These are phyloP conservation scores for Eucalyptus dawsonii DNA, from an alignment of 345 rosid species.

Conservation along the genomic window DNA sequence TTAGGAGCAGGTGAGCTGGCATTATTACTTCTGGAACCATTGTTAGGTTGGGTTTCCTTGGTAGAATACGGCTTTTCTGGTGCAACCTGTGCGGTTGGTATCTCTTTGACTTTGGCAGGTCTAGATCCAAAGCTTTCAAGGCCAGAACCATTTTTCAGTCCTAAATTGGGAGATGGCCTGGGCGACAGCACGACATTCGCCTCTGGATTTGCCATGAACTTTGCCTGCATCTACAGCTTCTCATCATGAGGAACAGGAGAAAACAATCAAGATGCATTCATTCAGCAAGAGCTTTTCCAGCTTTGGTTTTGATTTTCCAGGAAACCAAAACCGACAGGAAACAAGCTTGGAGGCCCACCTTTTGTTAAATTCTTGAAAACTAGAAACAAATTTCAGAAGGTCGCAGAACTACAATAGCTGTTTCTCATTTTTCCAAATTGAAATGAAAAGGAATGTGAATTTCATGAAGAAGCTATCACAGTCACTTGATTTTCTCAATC, in stretches of 20 bases:
- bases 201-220: conserved; percentile 23
- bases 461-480: not conserved
- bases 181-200: conserved; percentile 24
- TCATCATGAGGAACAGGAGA: not conserved
- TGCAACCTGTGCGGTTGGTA: conserved; percentile 5
- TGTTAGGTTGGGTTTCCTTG: conserved; percentile 4
- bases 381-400: not conserved
- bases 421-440: not conserved
- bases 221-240: conserved; percentile 26
- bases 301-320: not conserved
- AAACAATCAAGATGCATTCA: not conserved
- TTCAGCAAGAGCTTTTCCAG: not conserved
- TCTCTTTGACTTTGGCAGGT: conserved; percentile 29
- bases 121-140: conserved; percentile 35
- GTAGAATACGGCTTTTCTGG: conserved; percentile 22
- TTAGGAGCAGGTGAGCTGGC: conserved; percentile 42
- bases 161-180: conserved; percentile 30
- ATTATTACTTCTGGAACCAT: not conserved
- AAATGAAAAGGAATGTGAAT: not conserved
- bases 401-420: not conserved
- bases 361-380: not conserved
- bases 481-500: not conserved
- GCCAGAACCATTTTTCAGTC: conserved; percentile 30
- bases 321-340: not conserved
- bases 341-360: not conserved